Conservation (phyloP, 1,139 yeast genomes). For the Tardiomyces blankii region DNA sequence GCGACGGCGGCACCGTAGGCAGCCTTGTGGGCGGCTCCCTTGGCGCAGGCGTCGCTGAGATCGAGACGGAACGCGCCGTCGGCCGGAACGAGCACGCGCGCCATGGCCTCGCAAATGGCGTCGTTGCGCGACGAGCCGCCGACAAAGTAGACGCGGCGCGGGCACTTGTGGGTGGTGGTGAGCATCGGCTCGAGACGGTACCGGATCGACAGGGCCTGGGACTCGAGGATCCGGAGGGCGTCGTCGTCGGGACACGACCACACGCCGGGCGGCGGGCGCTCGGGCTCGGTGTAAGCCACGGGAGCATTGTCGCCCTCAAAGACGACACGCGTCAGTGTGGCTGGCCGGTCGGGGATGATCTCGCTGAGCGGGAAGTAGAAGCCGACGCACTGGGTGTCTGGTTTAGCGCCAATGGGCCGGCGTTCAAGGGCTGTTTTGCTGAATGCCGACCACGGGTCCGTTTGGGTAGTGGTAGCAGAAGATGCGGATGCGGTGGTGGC, state of each 20-base stretch:
- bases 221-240: conserved; percentile 68
- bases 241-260: conserved; percentile 49
- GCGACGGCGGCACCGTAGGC: conserved; percentile 38
- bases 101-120: conserved; percentile 57
- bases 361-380: conserved; percentile 83
- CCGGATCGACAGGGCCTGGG: conserved; percentile 79
- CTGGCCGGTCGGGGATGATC: conserved; percentile 68
- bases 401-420: conserved; percentile 7
- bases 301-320: conserved; percentile 6
- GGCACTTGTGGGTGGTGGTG: conserved; percentile 32
- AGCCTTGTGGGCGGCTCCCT: conserved; percentile 90
- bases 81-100: conserved; percentile 52
- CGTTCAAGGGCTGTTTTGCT: conserved; percentile 32
- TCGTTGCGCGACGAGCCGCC: conserved; percentile 79
- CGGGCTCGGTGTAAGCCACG: not conserved
- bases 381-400: conserved; percentile 34
- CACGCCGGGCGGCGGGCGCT: conserved; percentile 1
- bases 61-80: conserved; percentile 64
- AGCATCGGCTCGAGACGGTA: conserved; percentile 69
- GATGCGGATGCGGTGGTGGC: too few species aligned
- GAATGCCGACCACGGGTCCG: conserved; percentile 49
- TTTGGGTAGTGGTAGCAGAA: too few species aligned
- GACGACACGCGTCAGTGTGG: conserved; percentile 11
- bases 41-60: conserved; percentile 83
- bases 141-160: conserved; percentile 65